Evolutionary conservation across 2,329 filamentous ascomycete genomes (phyloP), one percentile per base, ranked within the genome.

Genomic region (Knufia fluminis): DNA sequence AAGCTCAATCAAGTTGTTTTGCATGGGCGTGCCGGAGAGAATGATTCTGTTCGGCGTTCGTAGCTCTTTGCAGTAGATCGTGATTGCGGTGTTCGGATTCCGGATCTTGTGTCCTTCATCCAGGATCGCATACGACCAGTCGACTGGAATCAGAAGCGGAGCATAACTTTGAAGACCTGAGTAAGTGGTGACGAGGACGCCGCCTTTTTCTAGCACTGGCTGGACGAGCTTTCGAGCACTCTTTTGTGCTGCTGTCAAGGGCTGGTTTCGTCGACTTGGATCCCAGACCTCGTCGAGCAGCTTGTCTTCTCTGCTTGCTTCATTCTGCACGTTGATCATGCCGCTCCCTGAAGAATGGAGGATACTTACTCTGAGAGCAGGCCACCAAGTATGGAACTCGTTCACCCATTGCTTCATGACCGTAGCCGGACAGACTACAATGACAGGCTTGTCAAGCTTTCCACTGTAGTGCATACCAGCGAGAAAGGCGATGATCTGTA

Each of bases 351-450:
- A 96, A 1, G 88, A 88, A 64, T 98, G 92, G 43, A 98, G 66
- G 54, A 98, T 97, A 0, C 90, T 94, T 3, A 98, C 92, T 36
- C 94, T 80, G 26, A 98, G 73, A n/a, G 92, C 84, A n/a, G 92
- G 92, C 94, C 94, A 98, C 94, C 94, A 98, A 10, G 84, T 82
- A 67, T 98, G 94, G 59, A 98, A 97, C 62, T 98, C 92, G 56
- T 94, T 94, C 10, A 96, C 92, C 92, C 92, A 98, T 64, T 98
- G 92, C 53, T 88, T 85, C 70, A 98, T 83, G 20, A 98, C 85
- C 0, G 92, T 98, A 2, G 91, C 91, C 1, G 92, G 92, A 45
- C 89, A 90, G 3, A 98, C 89, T 6, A 98, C 79, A 52, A 98
- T 87, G 38, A 94, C 82, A 0, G 92, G 92, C 52, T 87, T 87